Evolutionary conservation across 768 basidiomycete genomes (phyloP), one percentile per base, ranked within the genome.

Genomic region (Lactifluus piperatus): DNA sequence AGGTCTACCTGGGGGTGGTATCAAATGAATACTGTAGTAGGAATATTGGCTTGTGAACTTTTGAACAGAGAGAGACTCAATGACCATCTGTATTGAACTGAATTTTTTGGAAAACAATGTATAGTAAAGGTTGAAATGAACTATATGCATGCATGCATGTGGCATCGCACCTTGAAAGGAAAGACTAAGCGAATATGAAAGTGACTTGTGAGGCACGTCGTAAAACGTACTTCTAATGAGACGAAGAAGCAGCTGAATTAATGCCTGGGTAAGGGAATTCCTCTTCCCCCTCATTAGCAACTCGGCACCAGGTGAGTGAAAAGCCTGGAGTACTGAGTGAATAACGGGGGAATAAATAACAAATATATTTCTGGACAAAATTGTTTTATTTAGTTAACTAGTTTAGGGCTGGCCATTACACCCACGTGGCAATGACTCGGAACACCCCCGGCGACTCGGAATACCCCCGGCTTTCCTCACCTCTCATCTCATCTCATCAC

Each of bases 251-350:
- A 58, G 60, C 37, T 62, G 60, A 62, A 62, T 58, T 62, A 49
- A 62, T 48, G 55, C 56, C 55, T 9, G 24, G 20, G 30, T 30
- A 24, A 7, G 7, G 14, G 16, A n/a, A 10, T 61, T 11, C 29
- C 39, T 62, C 22, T 62, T 32, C 56, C 60, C 51, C 56, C 56
- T 36, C 60, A 62, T 62, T 62, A 62, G 56, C 56, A 58, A 62
- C 60, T 62, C 60, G 51, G 51, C 22, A 32, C 60, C 37, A 16
- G 60, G 60, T 58, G 27, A 41, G 29, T 8, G 26, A 14, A 44
- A 52, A 22, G 60, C 56, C 60, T 45, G 29, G 56, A n/a, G n/a
- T 9, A 29, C 49, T 47, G 60, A 61, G 56, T 61, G 60, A 58
- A 61, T 61, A 58, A 46, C 7, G n/a, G 43, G 59, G 59, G 49